Base-by-base conservation (phyloP, 345 rosid species). In the Aethionema arabicum region DNA sequence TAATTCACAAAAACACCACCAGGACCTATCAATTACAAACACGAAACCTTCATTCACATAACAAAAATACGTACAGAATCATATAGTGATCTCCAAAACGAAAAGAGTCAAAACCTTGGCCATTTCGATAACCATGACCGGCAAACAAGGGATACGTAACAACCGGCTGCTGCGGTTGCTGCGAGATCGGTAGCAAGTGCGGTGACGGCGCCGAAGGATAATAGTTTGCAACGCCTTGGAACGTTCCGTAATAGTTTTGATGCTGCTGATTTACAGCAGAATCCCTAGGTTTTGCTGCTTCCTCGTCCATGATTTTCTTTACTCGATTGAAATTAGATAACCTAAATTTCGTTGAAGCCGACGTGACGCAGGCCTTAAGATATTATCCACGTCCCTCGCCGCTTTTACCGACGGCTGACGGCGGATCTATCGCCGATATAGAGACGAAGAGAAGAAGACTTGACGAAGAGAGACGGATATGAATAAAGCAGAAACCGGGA, bases 201-300 rank as follows among this genome's bases (percentile, higher is more conserved):
- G 70, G 79, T 63, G 67, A 76, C 0, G 81, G 74, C 52, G 72
- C 59, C 1, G 85, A 82, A 67, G 78, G 79, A 29, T 76, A 76
- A 69, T 79, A 82, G 49, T 91, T 91, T 15, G 89, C 86, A 1
- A 84, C 98, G 65, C 98, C 96, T 70, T 88, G 98, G 66, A 91
- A 91, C 51, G 98, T 85, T 6, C 98, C 98, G 74, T 90, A 85
- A 50, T 75, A 74, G 52, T 69, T 69, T 56, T 66, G 81, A 47
- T 31, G 66, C 38, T 56, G 61, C 63, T 70, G 67, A 61, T 67
- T 61, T 15, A 65, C 3, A 37, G 39, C 62, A 42, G 65, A 29
- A 4, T 57, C 69, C 61, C 80, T 49, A 65, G 65, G 66, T 58
- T 74, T 69, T 71, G 67, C 58, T 68, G 70, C 82, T 50, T 82